Base-by-base conservation (phyloP, 2,329 filamentous ascomycete genomes). In the Fusarium drepaniforme region DNA sequence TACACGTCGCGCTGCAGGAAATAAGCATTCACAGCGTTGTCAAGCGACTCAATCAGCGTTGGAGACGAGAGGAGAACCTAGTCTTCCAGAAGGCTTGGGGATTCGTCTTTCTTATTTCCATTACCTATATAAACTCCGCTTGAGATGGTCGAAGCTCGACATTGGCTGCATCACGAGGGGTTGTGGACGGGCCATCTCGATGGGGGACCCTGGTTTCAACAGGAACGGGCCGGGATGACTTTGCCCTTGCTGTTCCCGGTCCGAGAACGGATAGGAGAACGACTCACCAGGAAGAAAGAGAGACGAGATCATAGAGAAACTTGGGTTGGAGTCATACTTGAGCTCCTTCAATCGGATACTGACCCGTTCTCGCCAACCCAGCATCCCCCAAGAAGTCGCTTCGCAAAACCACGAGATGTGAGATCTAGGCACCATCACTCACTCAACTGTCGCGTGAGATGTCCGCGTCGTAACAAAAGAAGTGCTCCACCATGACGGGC, bases 51-150 rank as follows among this genome's bases (percentile, higher is more conserved):
- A 49, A 62, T 62, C 25, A 49, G 40, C 30, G 28, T 21, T 42
- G 38, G 23, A 8, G 38, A 25, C 18, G 28, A 44, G 67, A 75
- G 62, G 72, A n/a, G 73, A 75, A 75, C 72, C 73, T 68, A 33
- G 70, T 59, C 38, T 44, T 65, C 30, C 6, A 28, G 61, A 58
- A 59, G 61, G 18, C 25, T 49, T 46, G 30, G 63, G 28, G 33
- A 57, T 15, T 21, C 46, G 63, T 4, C 33, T 51, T 53, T 60
- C 5, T 7, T 59, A 63, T 67, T 75, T 75, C 30, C 33, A 75
- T 75, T 67, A 70, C 65, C 63, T 75, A 73, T 60, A 49, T 28
- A 21, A n/a, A 30, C 70, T 75, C 66, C 72, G 69, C 69, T 70
- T 37, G 42, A 42, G 40, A 64, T 64, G 56, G 57, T 16, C 21